Percentiles rank a stretch among this genome's conserved stretches.
phyloP scores from a whole-genome alignment of 306 rosid species.

The Coriaria nepalensis region DNA sequence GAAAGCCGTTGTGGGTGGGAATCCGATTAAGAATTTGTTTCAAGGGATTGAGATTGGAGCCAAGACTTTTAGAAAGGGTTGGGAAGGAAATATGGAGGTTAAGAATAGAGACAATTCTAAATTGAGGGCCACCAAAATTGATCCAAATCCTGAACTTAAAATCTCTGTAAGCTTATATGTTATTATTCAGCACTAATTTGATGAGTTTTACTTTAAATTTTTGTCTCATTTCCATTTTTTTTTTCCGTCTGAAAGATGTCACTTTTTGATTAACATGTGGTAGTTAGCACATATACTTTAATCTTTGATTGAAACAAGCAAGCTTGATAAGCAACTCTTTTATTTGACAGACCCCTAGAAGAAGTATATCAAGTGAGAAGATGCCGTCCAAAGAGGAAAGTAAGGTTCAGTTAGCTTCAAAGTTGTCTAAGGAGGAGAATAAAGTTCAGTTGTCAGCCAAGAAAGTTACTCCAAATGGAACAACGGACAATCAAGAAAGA shows the following conservation, averaged over 20 bases:
- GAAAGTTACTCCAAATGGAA: conserved; percentile 47
- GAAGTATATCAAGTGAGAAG: conserved; percentile 65
- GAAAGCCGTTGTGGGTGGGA: conserved; percentile 32
- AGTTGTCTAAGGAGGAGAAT: conserved; percentile 49
- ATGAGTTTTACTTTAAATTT: conserved; percentile 8
- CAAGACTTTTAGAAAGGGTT: conserved; percentile 88
- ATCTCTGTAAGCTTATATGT: conserved; percentile 42
- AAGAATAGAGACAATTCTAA: conserved; percentile 53
- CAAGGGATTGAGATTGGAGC: conserved; percentile 87
- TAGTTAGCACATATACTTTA: no score
- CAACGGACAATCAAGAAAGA: conserved; percentile 40
- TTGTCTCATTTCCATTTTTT: background rate
- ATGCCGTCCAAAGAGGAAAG: conserved; percentile 48
- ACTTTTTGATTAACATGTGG: no score
- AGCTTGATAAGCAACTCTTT: background rate
- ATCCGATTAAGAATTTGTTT: conserved; percentile 48
- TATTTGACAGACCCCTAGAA: conserved; percentile 62
- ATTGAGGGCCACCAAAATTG: conserved; percentile 42
- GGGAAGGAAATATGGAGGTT: conserved; percentile 92
- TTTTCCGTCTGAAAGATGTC: no score
- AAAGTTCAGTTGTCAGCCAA: conserved; percentile 36
- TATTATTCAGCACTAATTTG: no score
- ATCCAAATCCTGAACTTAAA: conserved; percentile 46
- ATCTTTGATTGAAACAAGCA: background rate
- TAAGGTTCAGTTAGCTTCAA: conserved; percentile 32